These are phyloP conservation scores for Globisporangium lucens DNA, from an alignment of 352 stramenopile species.

Conservation along the genomic window DNA sequence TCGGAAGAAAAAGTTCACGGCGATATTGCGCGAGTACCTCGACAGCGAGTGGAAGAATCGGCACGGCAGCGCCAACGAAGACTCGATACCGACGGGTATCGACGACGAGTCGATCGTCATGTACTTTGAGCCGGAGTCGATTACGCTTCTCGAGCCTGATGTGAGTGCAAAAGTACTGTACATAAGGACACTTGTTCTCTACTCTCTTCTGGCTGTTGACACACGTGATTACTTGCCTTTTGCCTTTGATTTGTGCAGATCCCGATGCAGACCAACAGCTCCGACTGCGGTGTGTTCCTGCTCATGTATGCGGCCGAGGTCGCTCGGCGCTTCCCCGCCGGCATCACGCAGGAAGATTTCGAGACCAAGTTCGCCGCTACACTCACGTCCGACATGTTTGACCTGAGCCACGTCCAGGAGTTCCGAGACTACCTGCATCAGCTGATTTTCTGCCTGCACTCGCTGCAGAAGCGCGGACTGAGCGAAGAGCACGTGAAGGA, in stretches of 20 bases:
- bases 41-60: constrained; percentile 68
- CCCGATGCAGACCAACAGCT: constrained; percentile 91
- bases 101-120: constrained; percentile 38
- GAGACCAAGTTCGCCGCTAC: constrained; percentile 37
- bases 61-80: constrained; percentile 9
- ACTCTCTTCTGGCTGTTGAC: neutral
- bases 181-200: too few relatives aligned
- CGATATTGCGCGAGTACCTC: constrained; percentile 84
- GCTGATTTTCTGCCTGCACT: constrained; percentile 66
- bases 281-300: constrained; percentile 90
- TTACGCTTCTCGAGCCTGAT: constrained; percentile 65
- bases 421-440: constrained; percentile 81
- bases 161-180: constrained; percentile 29
- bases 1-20: constrained; percentile 84
- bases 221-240: too few relatives aligned
- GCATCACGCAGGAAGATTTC: constrained; percentile 53
- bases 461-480: constrained; percentile 47
- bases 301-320: constrained; percentile 78
- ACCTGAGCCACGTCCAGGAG: constrained; percentile 58
- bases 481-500: constrained; percentile 43
- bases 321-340: constrained; percentile 51
- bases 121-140: constrained; percentile 41
- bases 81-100: neutral
- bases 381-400: constrained; percentile 62
- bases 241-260: constrained; percentile 40